Base-by-base conservation (phyloP, 371 early-diverging fungal species). In the Mortierella sp. region DNA sequence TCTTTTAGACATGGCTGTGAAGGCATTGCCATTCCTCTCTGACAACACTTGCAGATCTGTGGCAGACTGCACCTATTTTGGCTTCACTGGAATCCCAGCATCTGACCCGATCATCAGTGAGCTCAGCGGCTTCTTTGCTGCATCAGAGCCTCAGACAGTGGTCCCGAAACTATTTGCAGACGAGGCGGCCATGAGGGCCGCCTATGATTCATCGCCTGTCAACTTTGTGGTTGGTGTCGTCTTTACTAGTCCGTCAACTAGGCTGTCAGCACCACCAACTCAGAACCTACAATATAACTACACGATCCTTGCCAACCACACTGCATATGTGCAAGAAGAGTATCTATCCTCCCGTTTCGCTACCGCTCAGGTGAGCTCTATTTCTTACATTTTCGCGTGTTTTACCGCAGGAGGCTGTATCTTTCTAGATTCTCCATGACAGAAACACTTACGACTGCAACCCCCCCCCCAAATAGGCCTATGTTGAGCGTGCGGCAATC, bases 401-500 rank as follows among this genome's bases (percentile, higher is more conserved):
- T 21, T 50, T 4, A 7, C 50, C 21, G 16, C 14, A n/a, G n/a
- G 5, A 5, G 16, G 12, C 12, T 46, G 12, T 46, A 9, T 46
- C 46, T 46, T 16, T 46, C 46, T 46, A 9, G 9, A 9, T 46
- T 16, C 16, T 21, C 21, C 21, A n/a, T 50, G 50, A 37, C 37
- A 50, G 50, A 50, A 5, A 7, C 14, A 50, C 16, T 50, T 5
- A 50, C 4, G 14, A 1, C 29, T 14, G 3, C 18, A 7, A 44
- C n/a, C 11, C 51, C 14, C 21, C 30, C 19, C 19, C 14, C 11
- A 16, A 4, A 25, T 57, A 68, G 76, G 70, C 73, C 5, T 84
- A 84, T 55, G 58, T 84, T n/a, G 82, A 84, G 50, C 75, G 81
- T 50, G 85, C 85, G 4, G 72, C 84, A 4, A 71, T 81, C 66